phyloP scores from a whole-genome alignment of 176 grass and related monocot genomes.

The Sorghum bicolor region DNA sequence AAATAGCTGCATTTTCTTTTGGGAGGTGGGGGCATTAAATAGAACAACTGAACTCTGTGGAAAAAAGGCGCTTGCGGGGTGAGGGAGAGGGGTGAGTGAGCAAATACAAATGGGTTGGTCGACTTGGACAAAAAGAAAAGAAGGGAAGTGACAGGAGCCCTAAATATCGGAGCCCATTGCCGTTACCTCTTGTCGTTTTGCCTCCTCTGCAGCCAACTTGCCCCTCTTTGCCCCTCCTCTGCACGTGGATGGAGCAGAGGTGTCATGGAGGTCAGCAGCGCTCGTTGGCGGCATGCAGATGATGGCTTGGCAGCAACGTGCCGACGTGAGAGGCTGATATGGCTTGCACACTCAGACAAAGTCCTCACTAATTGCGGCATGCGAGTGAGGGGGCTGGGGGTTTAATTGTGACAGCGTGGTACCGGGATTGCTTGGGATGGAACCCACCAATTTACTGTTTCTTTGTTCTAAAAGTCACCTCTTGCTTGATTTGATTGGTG shows the following conservation, averaged over 20 bases:
- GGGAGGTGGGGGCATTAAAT: not conserved
- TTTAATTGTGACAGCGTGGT: not conserved
- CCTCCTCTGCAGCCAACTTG: not conserved
- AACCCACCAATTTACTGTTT: not conserved
- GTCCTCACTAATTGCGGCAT: not conserved
- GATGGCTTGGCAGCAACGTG: not conserved
- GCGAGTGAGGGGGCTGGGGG: not conserved
- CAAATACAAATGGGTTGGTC: not conserved
- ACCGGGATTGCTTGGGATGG: not conserved
- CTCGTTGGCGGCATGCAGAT: not conserved
- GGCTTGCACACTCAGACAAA: not conserved
- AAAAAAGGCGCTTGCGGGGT: not conserved
- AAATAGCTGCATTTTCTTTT: not conserved
- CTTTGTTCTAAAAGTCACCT: not conserved
- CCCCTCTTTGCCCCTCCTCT: not conserved
- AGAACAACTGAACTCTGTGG: not conserved
- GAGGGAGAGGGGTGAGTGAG: not conserved
- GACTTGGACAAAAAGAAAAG: not conserved
- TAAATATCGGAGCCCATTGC: not conserved
- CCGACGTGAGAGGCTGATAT: not conserved
- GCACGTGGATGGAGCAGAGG: not conserved
- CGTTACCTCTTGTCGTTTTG: not conserved
- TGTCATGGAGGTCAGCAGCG: not conserved
- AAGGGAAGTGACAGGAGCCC: not conserved
- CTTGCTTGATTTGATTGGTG: not conserved